Conservation (phyloP, 805 yeast genomes). For the Yarrowia bubula region DNA sequence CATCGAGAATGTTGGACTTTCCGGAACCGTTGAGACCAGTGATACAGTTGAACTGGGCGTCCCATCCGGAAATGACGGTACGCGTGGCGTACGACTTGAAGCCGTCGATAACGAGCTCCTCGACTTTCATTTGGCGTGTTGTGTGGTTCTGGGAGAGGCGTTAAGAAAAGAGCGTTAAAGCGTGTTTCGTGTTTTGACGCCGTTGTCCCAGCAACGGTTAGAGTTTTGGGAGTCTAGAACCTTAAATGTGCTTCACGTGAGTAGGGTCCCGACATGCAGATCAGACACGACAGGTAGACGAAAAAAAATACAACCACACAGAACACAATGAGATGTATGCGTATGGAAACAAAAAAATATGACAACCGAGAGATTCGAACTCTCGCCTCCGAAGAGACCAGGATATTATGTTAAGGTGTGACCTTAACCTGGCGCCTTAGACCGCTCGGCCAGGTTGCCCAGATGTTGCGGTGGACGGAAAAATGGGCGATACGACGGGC, state of each 20-base stretch:
- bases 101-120: conserved; percentile 94
- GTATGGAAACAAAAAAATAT: neutral
- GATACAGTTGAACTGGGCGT: conserved; percentile 92
- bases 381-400: conserved; percentile 27
- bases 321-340: neutral
- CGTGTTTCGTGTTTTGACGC: conserved; percentile 23
- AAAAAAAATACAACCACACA: neutral
- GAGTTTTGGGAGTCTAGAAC: neutral
- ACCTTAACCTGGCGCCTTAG: conserved; percentile 29
- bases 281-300: neutral
- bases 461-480: neutral
- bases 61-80: conserved; percentile 95
- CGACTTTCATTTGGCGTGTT: conserved; percentile 67
- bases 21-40: conserved; percentile 98
- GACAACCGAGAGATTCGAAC: conserved; percentile 26
- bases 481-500: neutral
- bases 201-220: conserved; percentile 20
- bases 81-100: conserved; percentile 96
- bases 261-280: too few relatives aligned
- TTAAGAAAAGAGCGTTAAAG: neutral
- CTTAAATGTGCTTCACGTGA: neutral
- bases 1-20: conserved; percentile 91
- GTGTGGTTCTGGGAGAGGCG: neutral
- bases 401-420: conserved; percentile 19
- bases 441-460: conserved; percentile 28